phyloP scores from a whole-genome alignment of 169 alveolate species.

The Cyclospora cayetanensis region DNA sequence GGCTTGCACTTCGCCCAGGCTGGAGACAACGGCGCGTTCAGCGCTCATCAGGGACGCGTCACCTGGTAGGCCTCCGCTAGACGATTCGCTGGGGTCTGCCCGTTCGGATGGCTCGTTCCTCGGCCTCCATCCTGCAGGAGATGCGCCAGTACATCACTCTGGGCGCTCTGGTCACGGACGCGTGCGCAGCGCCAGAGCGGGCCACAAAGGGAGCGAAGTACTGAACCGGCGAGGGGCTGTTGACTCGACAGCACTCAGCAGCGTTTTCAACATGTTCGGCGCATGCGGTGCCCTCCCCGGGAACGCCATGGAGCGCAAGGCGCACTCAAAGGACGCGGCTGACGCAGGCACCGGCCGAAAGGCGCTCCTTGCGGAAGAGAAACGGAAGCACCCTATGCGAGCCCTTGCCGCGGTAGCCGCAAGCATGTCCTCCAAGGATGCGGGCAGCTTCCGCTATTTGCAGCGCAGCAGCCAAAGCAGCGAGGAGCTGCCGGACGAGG shows the following conservation, averaged over 20 bases:
- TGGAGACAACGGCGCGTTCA: background rate
- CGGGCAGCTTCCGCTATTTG: background rate
- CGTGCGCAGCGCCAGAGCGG: background rate
- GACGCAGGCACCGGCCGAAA: background rate
- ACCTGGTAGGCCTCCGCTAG: background rate
- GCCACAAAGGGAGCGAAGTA: background rate
- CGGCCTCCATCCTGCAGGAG: background rate
- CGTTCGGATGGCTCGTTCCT: background rate
- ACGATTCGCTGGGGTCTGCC: background rate
- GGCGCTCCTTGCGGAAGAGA: background rate
- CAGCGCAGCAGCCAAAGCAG: constrained; percentile 35
- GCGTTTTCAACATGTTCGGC: constrained; percentile 59
- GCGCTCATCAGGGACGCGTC: background rate
- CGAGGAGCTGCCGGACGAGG: background rate
- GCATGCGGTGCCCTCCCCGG: constrained; percentile 62
- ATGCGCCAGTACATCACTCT: too few relatives aligned
- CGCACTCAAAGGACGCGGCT: background rate
- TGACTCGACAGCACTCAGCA: constrained; percentile 26
- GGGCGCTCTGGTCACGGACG: background rate
- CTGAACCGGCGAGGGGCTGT: background rate
- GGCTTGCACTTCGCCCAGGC: background rate
- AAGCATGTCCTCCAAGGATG: constrained; percentile 38
- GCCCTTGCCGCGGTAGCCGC: constrained; percentile 53
- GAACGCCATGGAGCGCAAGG: background rate
- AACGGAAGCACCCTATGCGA: constrained; percentile 1